Percentiles rank a stretch among this genome's conserved stretches.
Conservation (phyloP, 1,284 basidiomycete species). For the Fistulinella staudtii region DNA sequence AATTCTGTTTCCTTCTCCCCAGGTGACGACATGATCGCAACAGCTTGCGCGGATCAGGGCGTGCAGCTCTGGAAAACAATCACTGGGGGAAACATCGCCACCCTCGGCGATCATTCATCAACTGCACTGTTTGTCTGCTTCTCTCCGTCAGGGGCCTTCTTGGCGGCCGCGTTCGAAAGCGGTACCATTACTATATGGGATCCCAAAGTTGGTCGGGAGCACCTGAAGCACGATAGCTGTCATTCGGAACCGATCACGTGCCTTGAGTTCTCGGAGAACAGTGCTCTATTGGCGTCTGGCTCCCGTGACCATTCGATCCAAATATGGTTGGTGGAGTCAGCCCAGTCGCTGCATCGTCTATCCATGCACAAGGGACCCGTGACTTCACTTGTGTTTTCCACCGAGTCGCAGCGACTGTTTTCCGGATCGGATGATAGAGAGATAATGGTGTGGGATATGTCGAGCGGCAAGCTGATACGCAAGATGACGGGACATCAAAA, state of each 20-base stretch:
- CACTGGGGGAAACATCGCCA: constrained; percentile 22
- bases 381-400: constrained; percentile 12
- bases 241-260: constrained; percentile 17
- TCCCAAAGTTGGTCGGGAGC: constrained; percentile 20
- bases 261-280: constrained; percentile 22
- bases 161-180: constrained; percentile 24
- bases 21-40: constrained; percentile 10
- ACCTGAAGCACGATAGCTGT: constrained; percentile 17
- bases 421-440: constrained; percentile 24
- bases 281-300: constrained; percentile 21
- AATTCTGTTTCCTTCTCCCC: constrained; percentile 20
- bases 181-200: constrained; percentile 26
- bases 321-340: constrained; percentile 17
- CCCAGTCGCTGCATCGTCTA: constrained; percentile 10
- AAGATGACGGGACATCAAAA: constrained; percentile 18
- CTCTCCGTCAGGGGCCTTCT: constrained; percentile 20
- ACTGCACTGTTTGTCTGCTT: constrained; percentile 23
- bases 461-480: constrained; percentile 15
- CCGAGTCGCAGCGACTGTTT: constrained; percentile 10
- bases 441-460: constrained; percentile 21
- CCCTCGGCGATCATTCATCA: constrained; percentile 17
- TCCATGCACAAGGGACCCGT: constrained; percentile 20
- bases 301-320: constrained; percentile 19
- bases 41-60: constrained; percentile 14
- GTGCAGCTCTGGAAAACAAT: constrained; percentile 23